Base-by-base conservation (phyloP, 163 green algal genomes). In the Chlamydomonas reinhardtii region DNA sequence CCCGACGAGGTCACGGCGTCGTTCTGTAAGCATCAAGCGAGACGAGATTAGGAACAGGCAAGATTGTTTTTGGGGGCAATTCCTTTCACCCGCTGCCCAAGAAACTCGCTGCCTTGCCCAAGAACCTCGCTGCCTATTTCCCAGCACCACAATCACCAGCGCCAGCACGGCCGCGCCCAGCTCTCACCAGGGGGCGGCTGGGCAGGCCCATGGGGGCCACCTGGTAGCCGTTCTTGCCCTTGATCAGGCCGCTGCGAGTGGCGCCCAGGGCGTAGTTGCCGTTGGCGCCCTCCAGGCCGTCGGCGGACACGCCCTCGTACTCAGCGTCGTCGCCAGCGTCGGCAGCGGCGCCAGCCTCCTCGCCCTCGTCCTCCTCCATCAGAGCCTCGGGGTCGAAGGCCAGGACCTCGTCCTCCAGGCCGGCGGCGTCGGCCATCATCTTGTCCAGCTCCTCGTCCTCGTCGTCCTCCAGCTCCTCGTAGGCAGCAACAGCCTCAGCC, bases 391-490 rank as follows among this genome's bases (percentile, higher is more conserved):
- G 86, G 22, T 66, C 29, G 11, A 88, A 73, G n/a, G 86, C 86
- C 75, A 85, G 68, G 9, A 71, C 65, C 62, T 89, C 83, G 32
- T 73, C 73, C 32, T 72, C 83, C 14, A 76, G 32, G 24, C 32
- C 43, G 24, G 32, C 81, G 2, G 72, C 81, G 35, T 82, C 73
- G 20, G 76, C 62, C 15, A 78, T 32, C 39, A 88, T 74, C 64
- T 31, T 25, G 48, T 90, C 82, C 31, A 88, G 75, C 75, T 86
- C 76, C 43, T 85, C 82, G 24, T 82, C 82, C 24, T 86, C 87
- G 11, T 89, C 72, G 59, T 88, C 75, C 2, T 73, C 73, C 35
- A 80, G n/a, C 48, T 83, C 76, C 72, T 89, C 75, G 39, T 43
- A 76, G 43, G 71, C 54, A 1, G 65, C 68, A 0, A 89, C 39